A percentile compares a stretch with the other conserved stretches of the same genome.
These are phyloP conservation scores for Nitzschia palea DNA, from an alignment of 108 stramenopile genomes.

Conservation along the genomic window DNA sequence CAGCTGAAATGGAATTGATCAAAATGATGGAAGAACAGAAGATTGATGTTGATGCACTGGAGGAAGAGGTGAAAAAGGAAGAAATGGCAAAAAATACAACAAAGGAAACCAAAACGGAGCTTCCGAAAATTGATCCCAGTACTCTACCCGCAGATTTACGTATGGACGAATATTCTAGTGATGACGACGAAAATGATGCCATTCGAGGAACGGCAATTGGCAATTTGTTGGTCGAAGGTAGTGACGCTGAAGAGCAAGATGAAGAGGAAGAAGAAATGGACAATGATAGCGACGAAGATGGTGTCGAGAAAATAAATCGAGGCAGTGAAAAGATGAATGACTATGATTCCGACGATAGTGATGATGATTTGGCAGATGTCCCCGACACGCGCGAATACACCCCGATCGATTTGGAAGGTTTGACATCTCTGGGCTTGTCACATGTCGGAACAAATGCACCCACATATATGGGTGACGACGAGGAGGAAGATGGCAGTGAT, in stretches of 20 bases:
- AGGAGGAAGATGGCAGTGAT: constrained; percentile 73
- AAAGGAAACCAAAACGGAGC: constrained; percentile 16
- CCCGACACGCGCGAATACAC: constrained; percentile 87
- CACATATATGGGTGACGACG: constrained; percentile 25
- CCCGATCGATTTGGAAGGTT: constrained; percentile 76
- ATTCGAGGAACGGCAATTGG: constrained; percentile 52
- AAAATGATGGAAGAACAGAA: constrained; percentile 43
- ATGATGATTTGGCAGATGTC: constrained; percentile 80
- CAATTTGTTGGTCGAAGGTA: constrained; percentile 72
- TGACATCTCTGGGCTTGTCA: constrained; percentile 76
- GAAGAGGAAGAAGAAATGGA: constrained; percentile 23
- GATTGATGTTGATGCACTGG: constrained; percentile 13
- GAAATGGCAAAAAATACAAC: background rate
- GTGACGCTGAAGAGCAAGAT: constrained; percentile 44
- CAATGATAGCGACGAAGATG: constrained; percentile 27
- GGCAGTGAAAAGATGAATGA: constrained; percentile 13
- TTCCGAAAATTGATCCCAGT: constrained; percentile 49
- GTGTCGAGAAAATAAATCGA: constrained; percentile 8
- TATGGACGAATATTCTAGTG: constrained; percentile 93
- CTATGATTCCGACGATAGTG: constrained; percentile 61
- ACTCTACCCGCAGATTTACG: constrained; percentile 80
- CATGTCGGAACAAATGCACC: constrained; percentile 39
- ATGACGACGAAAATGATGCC: constrained; percentile 77
- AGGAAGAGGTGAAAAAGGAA: background rate
- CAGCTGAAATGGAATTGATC: constrained; percentile 72